Conservation (phyloP, 208 protist species). For the Trypanosoma melophagium region DNA sequence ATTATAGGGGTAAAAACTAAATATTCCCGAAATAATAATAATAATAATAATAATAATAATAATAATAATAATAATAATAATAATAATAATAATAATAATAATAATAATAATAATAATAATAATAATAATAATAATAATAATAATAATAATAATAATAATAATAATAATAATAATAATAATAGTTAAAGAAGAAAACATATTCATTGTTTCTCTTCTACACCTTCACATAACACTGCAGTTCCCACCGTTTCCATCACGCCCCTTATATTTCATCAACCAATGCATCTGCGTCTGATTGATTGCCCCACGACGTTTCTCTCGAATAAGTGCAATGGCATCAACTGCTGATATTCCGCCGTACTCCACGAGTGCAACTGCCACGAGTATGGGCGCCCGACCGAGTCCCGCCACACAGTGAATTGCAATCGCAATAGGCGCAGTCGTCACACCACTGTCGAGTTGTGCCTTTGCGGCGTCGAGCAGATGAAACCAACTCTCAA, state of each 20-base stretch:
- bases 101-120: no score
- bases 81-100: no score
- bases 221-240: no score
- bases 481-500: constrained; percentile 49
- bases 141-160: no score
- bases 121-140: no score
- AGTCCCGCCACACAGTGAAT: constrained; percentile 79
- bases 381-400: constrained; percentile 59
- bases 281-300: constrained; percentile 70
- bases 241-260: constrained; percentile 13
- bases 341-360: constrained; percentile 38
- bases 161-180: no score
- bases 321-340: constrained; percentile 56
- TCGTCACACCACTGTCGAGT: constrained; percentile 15
- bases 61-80: no score
- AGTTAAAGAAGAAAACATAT: no score
- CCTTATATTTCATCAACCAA: constrained; percentile 52
- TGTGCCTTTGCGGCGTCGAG: constrained; percentile 20
- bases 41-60: no score
- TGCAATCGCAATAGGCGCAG: constrained; percentile 32
- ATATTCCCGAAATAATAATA: no score
- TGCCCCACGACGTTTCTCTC: constrained; percentile 52
- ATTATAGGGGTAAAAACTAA: no score
- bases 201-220: no score
- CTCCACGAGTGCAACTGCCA: constrained; percentile 68